These are phyloP conservation scores for Phanerochaete carnosa DNA, from an alignment of 768 basidiomycete genomes.

Conservation along the genomic window DNA sequence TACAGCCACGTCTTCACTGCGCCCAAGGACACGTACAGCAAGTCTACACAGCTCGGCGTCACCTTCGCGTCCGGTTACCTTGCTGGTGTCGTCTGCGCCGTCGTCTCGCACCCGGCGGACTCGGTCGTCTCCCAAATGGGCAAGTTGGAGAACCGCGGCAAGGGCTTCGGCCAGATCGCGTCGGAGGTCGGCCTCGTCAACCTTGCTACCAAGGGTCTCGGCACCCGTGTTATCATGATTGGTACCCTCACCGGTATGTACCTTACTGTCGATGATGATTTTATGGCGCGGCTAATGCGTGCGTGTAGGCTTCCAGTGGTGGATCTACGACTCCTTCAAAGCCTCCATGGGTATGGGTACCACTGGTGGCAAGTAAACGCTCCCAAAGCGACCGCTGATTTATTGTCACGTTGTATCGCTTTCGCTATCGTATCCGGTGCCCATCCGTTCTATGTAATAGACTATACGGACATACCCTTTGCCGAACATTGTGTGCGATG, in stretches of 20 bases:
- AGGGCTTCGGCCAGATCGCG: constrained; percentile 66
- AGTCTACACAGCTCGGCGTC: constrained; percentile 82
- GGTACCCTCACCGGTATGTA: constrained; percentile 26
- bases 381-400: background rate
- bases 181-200: constrained; percentile 61
- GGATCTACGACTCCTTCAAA: constrained; percentile 92
- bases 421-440: constrained; percentile 1
- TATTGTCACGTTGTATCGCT: background rate
- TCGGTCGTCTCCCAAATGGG: constrained; percentile 91
- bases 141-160: constrained; percentile 84
- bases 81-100: constrained; percentile 92
- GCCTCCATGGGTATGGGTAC: constrained; percentile 80
- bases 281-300: constrained; percentile 22
- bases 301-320: constrained; percentile 83
- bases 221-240: constrained; percentile 85
- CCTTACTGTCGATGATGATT: background rate
- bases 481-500: background rate
- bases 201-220: constrained; percentile 83
- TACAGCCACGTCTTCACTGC: constrained; percentile 83
- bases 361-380: constrained; percentile 79
- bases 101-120: constrained; percentile 96
- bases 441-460: constrained; percentile 1
- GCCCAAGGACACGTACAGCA: constrained; percentile 75
- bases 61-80: constrained; percentile 92
- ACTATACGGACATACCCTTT: constrained; percentile 4